Evolutionary conservation across 2,329 filamentous ascomycete genomes (phyloP).

Genomic region (Epichloe festucae): DNA sequence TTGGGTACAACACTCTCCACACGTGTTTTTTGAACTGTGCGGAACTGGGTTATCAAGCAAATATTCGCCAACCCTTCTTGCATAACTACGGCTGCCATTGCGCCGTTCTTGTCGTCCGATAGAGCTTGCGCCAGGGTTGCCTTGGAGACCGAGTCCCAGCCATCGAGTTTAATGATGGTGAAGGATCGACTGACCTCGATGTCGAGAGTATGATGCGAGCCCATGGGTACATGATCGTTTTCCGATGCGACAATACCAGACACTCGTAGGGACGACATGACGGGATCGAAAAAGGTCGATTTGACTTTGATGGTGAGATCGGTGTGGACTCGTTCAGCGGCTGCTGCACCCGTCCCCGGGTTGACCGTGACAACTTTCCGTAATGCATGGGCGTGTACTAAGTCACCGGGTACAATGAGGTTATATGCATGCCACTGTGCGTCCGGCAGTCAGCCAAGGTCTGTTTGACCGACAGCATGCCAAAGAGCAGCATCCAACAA

Average conservation of each 20-base stretch:
- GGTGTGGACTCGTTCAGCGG: slow-evolving; percentile 41
- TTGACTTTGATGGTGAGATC: slow-evolving; percentile 44
- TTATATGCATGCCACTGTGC: slow-evolving; percentile 47
- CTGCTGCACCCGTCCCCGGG: slow-evolving; percentile 34
- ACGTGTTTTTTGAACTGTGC: slow-evolving; percentile 51
- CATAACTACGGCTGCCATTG: slow-evolving; percentile 85
- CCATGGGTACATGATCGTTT: slow-evolving; percentile 38
- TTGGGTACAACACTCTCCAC: slow-evolving; percentile 54
- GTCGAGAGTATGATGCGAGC: slow-evolving; percentile 53
- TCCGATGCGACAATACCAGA: slow-evolving; percentile 41
- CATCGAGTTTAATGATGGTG: slow-evolving; percentile 65
- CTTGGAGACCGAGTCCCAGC: slow-evolving; percentile 84
- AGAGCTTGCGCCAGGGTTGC: slow-evolving; percentile 68
- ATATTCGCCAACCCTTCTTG: slow-evolving; percentile 78
- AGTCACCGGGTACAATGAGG: slow-evolving; percentile 40
- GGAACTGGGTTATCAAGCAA: slow-evolving; percentile 68
- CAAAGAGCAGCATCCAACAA: slow-evolving; percentile 7
- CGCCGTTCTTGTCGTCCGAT: slow-evolving; percentile 64
- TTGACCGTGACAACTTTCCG: slow-evolving; percentile 41
- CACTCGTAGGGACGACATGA: slow-evolving; percentile 40
- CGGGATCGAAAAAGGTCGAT: slow-evolving; percentile 45
- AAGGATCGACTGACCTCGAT: slow-evolving; percentile 82
- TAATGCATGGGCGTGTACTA: slow-evolving; percentile 40
- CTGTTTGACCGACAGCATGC: slow-evolving; percentile 1
- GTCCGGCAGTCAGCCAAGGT: slow-evolving; percentile 3